Conservation (phyloP, 1,284 basidiomycete species). For the Ustilago xerochloae region DNA sequence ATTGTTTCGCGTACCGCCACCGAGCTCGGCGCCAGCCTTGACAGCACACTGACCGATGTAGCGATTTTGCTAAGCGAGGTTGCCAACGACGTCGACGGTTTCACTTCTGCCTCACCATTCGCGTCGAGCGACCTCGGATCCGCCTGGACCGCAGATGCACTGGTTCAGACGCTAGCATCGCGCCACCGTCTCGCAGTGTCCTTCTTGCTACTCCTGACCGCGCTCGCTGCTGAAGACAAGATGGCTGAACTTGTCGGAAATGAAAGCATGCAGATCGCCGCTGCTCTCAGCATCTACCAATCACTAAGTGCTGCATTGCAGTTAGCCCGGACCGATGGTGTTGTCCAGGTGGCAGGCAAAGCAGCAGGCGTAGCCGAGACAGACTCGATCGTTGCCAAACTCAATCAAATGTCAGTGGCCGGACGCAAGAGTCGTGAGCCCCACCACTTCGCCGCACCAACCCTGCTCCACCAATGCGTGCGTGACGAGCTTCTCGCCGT, state of each 20-base stretch:
- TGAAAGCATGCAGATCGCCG: conserved; percentile 38
- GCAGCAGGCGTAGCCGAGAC: conserved; percentile 15
- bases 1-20: conserved; percentile 19
- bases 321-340: conserved; percentile 34
- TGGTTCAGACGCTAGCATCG: conserved; percentile 36
- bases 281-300: conserved; percentile 41
- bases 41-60: conserved; percentile 38
- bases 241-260: conserved; percentile 45
- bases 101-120: conserved; percentile 3
- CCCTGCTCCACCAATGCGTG: conserved; percentile 44
- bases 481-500: conserved; percentile 27
- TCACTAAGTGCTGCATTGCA: conserved; percentile 25
- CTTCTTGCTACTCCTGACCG: conserved; percentile 38
- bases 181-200: conserved; percentile 35
- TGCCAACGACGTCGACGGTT: conserved; percentile 7
- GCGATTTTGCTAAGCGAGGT: conserved; percentile 38
- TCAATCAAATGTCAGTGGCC: conserved; percentile 47
- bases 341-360: conserved; percentile 21
- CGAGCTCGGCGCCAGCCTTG: conserved; percentile 45
- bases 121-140: conserved; percentile 43
- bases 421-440: conserved; percentile 45
- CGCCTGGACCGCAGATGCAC: conserved; percentile 33
- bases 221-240: conserved; percentile 35
- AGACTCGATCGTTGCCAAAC: conserved; percentile 44
- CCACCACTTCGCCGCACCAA: conserved; percentile 42